phyloP scores from a whole-genome alignment of 805 yeast species.

The Cyberlindnera petersonii region DNA sequence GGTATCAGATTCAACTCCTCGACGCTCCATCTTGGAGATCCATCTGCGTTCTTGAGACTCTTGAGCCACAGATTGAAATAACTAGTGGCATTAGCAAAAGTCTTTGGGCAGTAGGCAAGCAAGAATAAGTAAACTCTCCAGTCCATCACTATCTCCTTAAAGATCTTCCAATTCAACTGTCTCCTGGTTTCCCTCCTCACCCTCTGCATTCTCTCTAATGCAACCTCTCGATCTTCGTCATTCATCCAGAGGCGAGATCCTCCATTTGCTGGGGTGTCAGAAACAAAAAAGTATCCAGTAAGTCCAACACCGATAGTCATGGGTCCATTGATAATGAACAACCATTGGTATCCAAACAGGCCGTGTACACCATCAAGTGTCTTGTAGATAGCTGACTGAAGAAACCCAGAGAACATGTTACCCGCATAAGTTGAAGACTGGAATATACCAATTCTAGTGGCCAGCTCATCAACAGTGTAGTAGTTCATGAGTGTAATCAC shows the following conservation, averaged over 20 bases:
- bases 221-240: slow-evolving; percentile 29
- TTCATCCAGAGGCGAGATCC: slow-evolving; percentile 30
- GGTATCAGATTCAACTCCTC: slow-evolving; percentile 21
- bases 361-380: slow-evolving; percentile 13
- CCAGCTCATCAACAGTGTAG: slow-evolving; percentile 35
- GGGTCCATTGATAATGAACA: slow-evolving; percentile 18
- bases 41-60: slow-evolving; percentile 16
- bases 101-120: slow-evolving; percentile 12
- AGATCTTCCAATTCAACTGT: slow-evolving; percentile 6
- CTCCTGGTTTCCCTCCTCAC: slow-evolving; percentile 16
- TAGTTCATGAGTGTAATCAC: slow-evolving; percentile 33
- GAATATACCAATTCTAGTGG: slow-evolving; percentile 29
- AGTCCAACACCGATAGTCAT: slow-evolving; percentile 28
- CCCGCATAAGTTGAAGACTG: slow-evolving; percentile 17
- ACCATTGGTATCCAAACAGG: slow-evolving; percentile 15
- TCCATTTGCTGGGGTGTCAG: slow-evolving; percentile 34
- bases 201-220: slow-evolving; percentile 21
- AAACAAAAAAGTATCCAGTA: slow-evolving; percentile 33
- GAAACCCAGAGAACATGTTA: slow-evolving; percentile 32
- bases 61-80: slow-evolving; percentile 19
- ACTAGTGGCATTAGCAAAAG: slow-evolving; percentile 6
- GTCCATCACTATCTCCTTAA: slow-evolving; percentile 3
- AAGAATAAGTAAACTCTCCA: slow-evolving; percentile 19
- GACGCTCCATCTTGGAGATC: slow-evolving; percentile 11
- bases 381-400: slow-evolving; percentile 35